Conservation (phyloP, 176 grass and related monocot genomes). For the Secale cereale region DNA sequence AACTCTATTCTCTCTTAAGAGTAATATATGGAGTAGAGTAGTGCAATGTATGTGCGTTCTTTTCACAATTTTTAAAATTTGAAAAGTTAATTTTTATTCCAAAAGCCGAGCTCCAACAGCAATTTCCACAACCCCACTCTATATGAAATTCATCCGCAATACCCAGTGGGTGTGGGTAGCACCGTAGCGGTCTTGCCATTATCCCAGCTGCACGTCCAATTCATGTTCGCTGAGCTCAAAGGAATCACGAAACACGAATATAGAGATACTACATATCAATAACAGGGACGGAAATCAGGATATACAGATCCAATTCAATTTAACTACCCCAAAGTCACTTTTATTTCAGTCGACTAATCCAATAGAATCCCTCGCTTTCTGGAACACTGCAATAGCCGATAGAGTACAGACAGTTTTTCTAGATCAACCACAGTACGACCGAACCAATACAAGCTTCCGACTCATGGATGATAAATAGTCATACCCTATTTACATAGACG, state of each 20-base stretch:
- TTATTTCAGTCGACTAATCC: constrained; percentile 4
- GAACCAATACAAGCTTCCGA: constrained; percentile 3
- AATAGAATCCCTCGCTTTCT: background rate
- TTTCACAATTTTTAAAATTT: no score
- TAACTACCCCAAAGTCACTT: background rate
- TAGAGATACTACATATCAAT: background rate
- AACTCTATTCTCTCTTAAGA: no score
- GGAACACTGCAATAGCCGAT: background rate
- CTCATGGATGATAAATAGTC: background rate
- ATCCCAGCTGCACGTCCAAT: background rate
- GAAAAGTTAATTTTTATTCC: no score
- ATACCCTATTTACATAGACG: constrained; percentile 41
- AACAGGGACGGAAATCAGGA: background rate
- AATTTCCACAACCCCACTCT: no score
- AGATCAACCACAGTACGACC: background rate
- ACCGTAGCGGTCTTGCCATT: background rate
- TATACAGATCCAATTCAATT: background rate
- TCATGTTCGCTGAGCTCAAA: background rate
- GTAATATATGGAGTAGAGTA: no score
- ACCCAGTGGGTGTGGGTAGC: background rate
- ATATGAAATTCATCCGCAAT: no score
- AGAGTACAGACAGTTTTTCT: background rate
- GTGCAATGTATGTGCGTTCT: no score
- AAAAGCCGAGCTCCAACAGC: no score
- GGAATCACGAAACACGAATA: background rate